phyloP scores from a whole-genome alignment of 23 red algal species.

The Gracilariopsis chorda region DNA sequence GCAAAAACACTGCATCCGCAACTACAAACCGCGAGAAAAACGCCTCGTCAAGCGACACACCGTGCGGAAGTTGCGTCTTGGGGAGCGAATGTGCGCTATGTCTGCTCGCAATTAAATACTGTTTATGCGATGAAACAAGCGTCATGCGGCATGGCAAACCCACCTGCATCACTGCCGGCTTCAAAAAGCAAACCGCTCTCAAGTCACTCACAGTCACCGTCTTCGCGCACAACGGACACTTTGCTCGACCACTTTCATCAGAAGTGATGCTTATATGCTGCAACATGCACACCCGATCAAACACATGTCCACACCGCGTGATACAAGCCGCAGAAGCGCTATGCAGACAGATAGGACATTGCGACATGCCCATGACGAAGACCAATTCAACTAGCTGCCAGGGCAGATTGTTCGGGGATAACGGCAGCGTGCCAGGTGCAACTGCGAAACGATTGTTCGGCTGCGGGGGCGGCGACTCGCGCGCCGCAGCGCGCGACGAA shows the following conservation, averaged over 20 bases:
- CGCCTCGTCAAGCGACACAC: neutral
- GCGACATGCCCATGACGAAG: neutral
- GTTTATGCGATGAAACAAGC: neutral
- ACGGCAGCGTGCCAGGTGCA: neutral
- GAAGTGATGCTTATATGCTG: neutral
- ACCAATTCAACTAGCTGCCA: slow-evolving; percentile 40
- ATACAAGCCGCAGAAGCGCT: neutral
- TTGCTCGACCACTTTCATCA: neutral
- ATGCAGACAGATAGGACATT: slow-evolving; percentile 51
- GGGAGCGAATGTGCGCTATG: no score
- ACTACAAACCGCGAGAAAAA: slow-evolving; percentile 35
- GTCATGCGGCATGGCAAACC: neutral
- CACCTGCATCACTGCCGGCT: neutral
- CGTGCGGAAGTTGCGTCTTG: no score
- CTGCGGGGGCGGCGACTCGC: neutral
- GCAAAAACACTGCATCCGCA: slow-evolving; percentile 3
- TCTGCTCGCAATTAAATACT: neutral
- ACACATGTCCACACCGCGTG: slow-evolving; percentile 50
- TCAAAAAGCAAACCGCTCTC: neutral
- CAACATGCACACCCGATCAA: slow-evolving; percentile 41
- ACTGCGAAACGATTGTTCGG: neutral
- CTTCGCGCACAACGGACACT: slow-evolving; percentile 26
- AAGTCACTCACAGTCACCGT: neutral
- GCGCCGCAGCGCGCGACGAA: neutral
- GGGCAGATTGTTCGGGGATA: neutral